Evolutionary conservation across 495 filamentous ascomycete genomes (phyloP).

Genomic region (Neurospora intermedia): DNA sequence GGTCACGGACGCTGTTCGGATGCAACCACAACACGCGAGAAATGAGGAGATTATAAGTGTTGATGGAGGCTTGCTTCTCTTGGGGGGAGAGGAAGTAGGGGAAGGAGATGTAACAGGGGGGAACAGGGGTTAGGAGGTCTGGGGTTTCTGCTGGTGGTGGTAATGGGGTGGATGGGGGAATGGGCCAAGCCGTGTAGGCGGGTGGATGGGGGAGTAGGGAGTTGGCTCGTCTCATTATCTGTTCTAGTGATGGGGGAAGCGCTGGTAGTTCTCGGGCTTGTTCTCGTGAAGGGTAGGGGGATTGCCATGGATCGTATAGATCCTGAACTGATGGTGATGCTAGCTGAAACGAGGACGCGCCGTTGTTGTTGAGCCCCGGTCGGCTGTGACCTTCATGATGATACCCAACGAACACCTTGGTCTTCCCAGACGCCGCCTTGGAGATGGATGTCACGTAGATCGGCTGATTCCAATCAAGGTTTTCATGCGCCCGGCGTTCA

Average conservation of each 20-base stretch:
- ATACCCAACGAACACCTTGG: neutral
- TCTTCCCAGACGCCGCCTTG: neutral
- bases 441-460: neutral
- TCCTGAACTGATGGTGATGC: neutral
- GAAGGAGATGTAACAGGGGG: neutral
- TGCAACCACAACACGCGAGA: neutral
- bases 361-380: neutral
- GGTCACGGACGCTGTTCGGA: neutral
- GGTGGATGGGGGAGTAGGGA: neutral
- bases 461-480: neutral
- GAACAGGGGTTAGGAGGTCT: neutral
- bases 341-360: neutral
- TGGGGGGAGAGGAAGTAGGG: neutral
- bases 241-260: neutral
- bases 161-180: neutral
- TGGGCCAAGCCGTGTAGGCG: neutral
- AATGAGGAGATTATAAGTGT: neutral
- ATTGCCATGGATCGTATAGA: neutral
- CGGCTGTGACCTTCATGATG: constrained; percentile 3
- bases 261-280: neutral
- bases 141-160: neutral
- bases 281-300: neutral
- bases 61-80: neutral
- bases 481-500: neutral
- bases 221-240: neutral